These are phyloP conservation scores for Zasmidium cellare DNA, from an alignment of 2,329 filamentous ascomycete species.

Conservation along the genomic window DNA sequence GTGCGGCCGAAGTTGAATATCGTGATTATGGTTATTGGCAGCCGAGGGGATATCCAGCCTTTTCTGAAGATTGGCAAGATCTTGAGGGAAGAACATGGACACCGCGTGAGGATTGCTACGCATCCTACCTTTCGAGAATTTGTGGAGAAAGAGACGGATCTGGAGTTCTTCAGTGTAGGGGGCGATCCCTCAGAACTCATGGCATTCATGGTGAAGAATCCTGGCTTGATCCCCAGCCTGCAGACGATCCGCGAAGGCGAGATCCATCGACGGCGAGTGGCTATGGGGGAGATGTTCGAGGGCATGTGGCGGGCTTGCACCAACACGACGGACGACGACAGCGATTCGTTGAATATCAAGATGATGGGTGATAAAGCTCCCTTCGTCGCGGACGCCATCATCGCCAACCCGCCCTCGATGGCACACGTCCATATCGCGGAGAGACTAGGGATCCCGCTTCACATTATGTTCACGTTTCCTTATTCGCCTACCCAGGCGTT, in stretches of 20 bases:
- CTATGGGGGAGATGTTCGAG: constrained; percentile 80
- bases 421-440: constrained; percentile 80
- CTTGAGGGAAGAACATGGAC: constrained; percentile 68
- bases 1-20: constrained; percentile 65
- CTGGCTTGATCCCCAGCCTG: constrained; percentile 71
- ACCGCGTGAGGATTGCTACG: constrained; percentile 75
- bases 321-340: constrained; percentile 69
- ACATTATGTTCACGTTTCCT: constrained; percentile 61
- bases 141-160: constrained; percentile 67
- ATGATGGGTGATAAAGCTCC: constrained; percentile 64
- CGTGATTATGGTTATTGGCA: constrained; percentile 81
- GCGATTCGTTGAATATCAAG: constrained; percentile 60
- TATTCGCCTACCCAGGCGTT: constrained; percentile 75
- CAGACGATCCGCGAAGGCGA: constrained; percentile 73
- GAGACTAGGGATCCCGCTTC: constrained; percentile 72
- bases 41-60: constrained; percentile 76
- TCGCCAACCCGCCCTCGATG: constrained; percentile 78
- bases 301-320: constrained; percentile 80
- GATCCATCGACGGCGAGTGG: constrained; percentile 63
- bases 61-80: constrained; percentile 75
- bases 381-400: constrained; percentile 76
- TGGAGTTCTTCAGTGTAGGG: constrained; percentile 80
- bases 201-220: constrained; percentile 88
- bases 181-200: constrained; percentile 79
- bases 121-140: constrained; percentile 77